Conservation (phyloP, 495 filamentous ascomycete species). For the Hypoxylon fuscum region DNA sequence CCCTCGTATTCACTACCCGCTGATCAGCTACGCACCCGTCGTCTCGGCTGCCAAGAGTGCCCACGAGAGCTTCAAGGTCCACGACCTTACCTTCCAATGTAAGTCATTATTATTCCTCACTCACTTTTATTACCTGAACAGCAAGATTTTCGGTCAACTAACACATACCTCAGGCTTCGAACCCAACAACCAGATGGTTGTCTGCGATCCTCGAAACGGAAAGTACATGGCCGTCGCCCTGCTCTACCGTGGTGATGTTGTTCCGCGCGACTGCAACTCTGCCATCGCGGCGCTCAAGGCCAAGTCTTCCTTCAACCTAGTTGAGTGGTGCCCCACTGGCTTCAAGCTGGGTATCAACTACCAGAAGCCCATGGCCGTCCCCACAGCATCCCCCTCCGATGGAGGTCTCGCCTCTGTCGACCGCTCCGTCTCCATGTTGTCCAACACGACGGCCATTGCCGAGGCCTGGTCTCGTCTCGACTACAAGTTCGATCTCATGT, state of each 20-base stretch:
- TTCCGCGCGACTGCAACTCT: slow-evolving; percentile 82
- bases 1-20: slow-evolving; percentile 89
- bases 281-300: slow-evolving; percentile 85
- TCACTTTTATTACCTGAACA: no score
- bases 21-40: slow-evolving; percentile 90
- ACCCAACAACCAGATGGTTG: slow-evolving; percentile 96
- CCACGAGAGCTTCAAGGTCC: slow-evolving; percentile 92
- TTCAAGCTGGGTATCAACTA: slow-evolving; percentile 97
- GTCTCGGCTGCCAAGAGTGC: slow-evolving; percentile 82
- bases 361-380: slow-evolving; percentile 84
- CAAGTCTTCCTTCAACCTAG: slow-evolving; percentile 87
- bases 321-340: slow-evolving; percentile 96
- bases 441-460: slow-evolving; percentile 90
- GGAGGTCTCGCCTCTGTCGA: slow-evolving; percentile 84
- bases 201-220: slow-evolving; percentile 89
- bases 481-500: slow-evolving; percentile 97
- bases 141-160: slow-evolving; percentile 9
- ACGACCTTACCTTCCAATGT: slow-evolving; percentile 89
- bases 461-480: slow-evolving; percentile 90
- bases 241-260: slow-evolving; percentile 89
- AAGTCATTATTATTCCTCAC: no score
- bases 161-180: slow-evolving; percentile 70
- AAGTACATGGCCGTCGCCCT: slow-evolving; percentile 96
- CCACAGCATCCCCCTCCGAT: slow-evolving; percentile 62
- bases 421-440: slow-evolving; percentile 88